Percentiles rank a stretch among this genome's conserved stretches.
phyloP scores from a whole-genome alignment of 495 filamentous ascomycete species.

The Astrothelium macrocarpum region DNA sequence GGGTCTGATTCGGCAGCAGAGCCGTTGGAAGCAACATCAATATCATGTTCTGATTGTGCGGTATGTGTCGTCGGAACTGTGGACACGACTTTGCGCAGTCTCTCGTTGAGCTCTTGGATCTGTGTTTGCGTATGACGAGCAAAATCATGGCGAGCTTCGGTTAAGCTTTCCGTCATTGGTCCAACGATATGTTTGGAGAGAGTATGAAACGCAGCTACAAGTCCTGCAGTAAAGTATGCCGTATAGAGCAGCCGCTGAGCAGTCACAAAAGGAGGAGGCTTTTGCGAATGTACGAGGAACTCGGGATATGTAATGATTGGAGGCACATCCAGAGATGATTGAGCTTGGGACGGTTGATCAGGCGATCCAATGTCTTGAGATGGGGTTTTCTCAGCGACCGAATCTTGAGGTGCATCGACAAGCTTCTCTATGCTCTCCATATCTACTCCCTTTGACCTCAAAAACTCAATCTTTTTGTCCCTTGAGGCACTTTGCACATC shows the following conservation, averaged over 20 bases:
- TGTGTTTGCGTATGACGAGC: slow-evolving; percentile 53
- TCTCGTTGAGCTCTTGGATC: slow-evolving; percentile 59
- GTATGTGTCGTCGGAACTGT: slow-evolving; percentile 41
- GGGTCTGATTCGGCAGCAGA: slow-evolving; percentile 49
- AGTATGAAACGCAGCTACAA: slow-evolving; percentile 68
- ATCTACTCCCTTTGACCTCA: slow-evolving; percentile 68
- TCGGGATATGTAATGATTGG: slow-evolving; percentile 98
- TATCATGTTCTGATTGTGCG: slow-evolving; percentile 13
- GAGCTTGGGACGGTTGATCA: neutral
- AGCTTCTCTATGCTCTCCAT: slow-evolving; percentile 58
- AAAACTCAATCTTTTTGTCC: slow-evolving; percentile 66
- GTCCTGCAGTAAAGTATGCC: slow-evolving; percentile 61
- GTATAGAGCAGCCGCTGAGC: slow-evolving; percentile 63
- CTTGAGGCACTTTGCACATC: slow-evolving; percentile 58
- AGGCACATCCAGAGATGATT: slow-evolving; percentile 44
- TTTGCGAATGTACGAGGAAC: slow-evolving; percentile 59
- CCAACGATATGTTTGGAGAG: slow-evolving; percentile 68
- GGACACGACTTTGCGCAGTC: slow-evolving; percentile 63
- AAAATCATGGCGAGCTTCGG: slow-evolving; percentile 72
- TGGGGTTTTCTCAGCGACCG: neutral
- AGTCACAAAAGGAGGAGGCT: slow-evolving; percentile 71
- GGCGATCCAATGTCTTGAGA: neutral
- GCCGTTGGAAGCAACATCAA: slow-evolving; percentile 35
- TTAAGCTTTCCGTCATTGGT: slow-evolving; percentile 71
- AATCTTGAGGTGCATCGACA: neutral